Conservation (phyloP, 2,329 filamentous ascomycete genomes). For the Fusarium tuaranense region DNA sequence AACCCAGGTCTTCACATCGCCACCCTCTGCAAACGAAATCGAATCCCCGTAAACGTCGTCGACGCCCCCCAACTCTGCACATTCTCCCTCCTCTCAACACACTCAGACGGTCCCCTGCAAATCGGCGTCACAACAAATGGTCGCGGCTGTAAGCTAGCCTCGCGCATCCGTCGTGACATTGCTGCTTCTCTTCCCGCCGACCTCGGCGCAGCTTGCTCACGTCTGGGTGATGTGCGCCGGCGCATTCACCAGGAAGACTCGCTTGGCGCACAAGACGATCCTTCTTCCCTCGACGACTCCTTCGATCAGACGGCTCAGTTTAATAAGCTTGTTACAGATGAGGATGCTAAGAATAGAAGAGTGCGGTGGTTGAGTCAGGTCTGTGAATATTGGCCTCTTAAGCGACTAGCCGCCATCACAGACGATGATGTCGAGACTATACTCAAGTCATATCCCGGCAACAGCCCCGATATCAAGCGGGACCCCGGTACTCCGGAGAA, state of each 20-base stretch:
- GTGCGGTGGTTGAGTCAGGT: constrained; percentile 96
- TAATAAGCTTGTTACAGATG: constrained; percentile 82
- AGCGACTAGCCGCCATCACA: constrained; percentile 80
- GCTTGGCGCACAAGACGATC: constrained; percentile 51
- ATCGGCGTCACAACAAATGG: constrained; percentile 97
- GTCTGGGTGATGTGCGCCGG: constrained; percentile 78
- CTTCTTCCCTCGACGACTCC: constrained; percentile 73
- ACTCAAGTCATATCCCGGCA: constrained; percentile 75
- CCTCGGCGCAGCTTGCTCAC: constrained; percentile 81
- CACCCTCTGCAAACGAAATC: constrained; percentile 77
- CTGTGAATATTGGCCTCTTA: constrained; percentile 98
- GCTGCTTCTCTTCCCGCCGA: constrained; percentile 80
- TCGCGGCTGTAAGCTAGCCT: constrained; percentile 92
- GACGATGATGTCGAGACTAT: constrained; percentile 83
- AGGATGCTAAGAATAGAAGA: constrained; percentile 80
- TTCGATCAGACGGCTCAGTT: constrained; percentile 83
- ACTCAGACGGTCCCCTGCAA: constrained; percentile 91
- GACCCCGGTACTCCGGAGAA: constrained; percentile 28
- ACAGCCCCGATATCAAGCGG: constrained; percentile 40
- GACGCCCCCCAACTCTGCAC: constrained; percentile 89
- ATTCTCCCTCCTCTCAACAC: constrained; percentile 89
- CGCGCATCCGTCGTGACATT: constrained; percentile 89
- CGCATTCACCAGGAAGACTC: constrained; percentile 80
- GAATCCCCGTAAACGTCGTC: constrained; percentile 93
- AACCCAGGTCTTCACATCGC: constrained; percentile 74